phyloP scores from a whole-genome alignment of 192 early-diverging fungal species.

The Podila minutissima region DNA sequence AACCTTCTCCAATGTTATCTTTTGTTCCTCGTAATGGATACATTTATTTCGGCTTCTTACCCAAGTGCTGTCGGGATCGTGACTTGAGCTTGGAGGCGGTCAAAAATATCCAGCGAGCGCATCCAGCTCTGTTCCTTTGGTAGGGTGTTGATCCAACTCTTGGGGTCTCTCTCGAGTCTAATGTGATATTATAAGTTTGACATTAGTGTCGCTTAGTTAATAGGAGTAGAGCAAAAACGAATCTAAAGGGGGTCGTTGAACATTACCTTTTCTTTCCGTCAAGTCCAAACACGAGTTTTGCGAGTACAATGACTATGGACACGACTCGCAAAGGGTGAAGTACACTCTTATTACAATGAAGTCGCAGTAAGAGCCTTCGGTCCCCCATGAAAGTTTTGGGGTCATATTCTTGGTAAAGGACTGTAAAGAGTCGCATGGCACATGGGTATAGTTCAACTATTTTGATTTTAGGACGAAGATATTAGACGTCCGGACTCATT shows the following conservation, averaged over 20 bases:
- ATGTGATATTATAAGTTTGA: not conserved
- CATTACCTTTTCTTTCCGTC: slow-evolving; percentile 37
- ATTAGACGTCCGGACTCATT: not conserved
- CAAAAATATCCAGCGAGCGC: slow-evolving; percentile 14
- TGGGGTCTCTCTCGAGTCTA: slow-evolving; percentile 6
- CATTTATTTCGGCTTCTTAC: not conserved
- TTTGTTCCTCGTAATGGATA: not conserved
- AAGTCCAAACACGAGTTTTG: slow-evolving; percentile 32
- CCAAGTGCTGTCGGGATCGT: slow-evolving; percentile 15
- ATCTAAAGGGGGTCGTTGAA: not conserved
- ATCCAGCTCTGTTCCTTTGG: slow-evolving; percentile 20
- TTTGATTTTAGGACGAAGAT: not conserved
- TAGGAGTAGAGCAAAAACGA: not conserved
- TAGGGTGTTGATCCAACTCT: slow-evolving; percentile 18
- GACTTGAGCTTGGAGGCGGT: slow-evolving; percentile 11
- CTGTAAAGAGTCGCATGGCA: slow-evolving; percentile 9
- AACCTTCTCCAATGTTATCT: not conserved
- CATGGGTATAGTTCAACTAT: slow-evolving; percentile 34
- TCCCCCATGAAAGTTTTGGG: not conserved
- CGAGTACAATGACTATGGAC: slow-evolving; percentile 25
- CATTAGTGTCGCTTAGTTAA: not conserved
- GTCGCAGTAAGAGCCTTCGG: not conserved
- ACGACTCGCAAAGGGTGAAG: slow-evolving; percentile 9
- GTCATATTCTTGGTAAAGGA: not conserved
- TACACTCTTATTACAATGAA: not conserved